Evolutionary conservation across 2,329 filamentous ascomycete genomes (phyloP).

Genomic region (Capronia americana): DNA sequence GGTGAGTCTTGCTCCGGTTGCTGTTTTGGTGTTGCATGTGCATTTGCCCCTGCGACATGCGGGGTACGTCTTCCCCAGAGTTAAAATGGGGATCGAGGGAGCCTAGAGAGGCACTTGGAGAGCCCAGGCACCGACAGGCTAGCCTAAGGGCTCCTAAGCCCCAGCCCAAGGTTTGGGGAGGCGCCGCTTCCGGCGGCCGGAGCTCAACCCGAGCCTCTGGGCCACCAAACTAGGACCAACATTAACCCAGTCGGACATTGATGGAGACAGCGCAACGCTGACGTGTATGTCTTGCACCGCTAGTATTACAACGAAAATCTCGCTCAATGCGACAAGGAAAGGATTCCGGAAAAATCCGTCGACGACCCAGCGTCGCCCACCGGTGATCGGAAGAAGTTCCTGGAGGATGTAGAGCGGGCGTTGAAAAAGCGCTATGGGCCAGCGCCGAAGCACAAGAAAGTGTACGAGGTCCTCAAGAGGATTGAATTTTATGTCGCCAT

Average conservation of each 20-base stretch:
- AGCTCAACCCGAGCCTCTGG: too few species aligned
- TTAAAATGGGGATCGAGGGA: too few species aligned
- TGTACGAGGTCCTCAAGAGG: background rate
- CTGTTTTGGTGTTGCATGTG: background rate
- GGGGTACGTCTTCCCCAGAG: background rate
- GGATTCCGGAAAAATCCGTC: background rate
- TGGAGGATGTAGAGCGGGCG: background rate
- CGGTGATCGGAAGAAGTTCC: background rate
- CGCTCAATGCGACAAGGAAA: background rate
- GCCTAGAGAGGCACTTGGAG: too few species aligned
- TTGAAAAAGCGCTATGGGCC: background rate
- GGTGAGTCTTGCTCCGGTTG: background rate
- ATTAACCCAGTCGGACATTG: background rate
- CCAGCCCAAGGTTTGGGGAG: too few species aligned
- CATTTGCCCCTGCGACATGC: background rate
- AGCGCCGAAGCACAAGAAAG: background rate
- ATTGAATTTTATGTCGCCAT: background rate
- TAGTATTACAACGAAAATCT: background rate
- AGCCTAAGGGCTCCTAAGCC: too few species aligned
- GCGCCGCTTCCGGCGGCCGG: too few species aligned
- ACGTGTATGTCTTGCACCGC: background rate
- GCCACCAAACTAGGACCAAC: too few species aligned
- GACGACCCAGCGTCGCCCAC: background rate
- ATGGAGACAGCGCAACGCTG: too few species aligned
- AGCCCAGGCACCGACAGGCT: too few species aligned